Conservation (phyloP, 1,139 yeast species). For the Suhomyces bokatorum region DNA sequence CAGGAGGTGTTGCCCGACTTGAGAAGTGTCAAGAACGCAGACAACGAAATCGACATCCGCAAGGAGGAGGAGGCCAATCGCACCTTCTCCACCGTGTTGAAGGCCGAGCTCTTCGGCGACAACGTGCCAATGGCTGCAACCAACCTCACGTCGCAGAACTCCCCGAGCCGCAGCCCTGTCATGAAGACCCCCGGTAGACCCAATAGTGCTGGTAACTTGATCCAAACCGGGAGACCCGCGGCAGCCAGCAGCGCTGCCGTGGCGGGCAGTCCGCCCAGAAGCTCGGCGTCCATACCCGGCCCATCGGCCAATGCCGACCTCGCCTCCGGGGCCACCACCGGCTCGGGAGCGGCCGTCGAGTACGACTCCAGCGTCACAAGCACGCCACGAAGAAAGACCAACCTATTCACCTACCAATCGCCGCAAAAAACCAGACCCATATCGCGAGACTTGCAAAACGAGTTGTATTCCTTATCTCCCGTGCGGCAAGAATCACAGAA, state of each 20-base stretch:
- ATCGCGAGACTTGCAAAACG: constrained; percentile 63
- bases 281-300: constrained; percentile 7
- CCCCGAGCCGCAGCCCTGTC: constrained; percentile 13
- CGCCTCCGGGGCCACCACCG: constrained; percentile 1
- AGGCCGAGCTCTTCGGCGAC: constrained; percentile 91
- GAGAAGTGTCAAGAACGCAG: constrained; percentile 32
- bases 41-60: constrained; percentile 65
- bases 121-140: constrained; percentile 62
- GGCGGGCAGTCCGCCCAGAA: constrained; percentile 13
- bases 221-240: constrained; percentile 10
- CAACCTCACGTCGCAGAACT: constrained; percentile 21
- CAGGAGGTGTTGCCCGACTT: constrained; percentile 46
- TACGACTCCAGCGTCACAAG: constrained; percentile 32
- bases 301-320: constrained; percentile 2
- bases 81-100: constrained; percentile 81
- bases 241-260: constrained; percentile 1
- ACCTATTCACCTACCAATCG: constrained; percentile 69
- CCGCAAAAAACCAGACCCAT: constrained; percentile 64
- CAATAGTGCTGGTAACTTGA: constrained; percentile 23
- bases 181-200: constrained; percentile 19
- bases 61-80: constrained; percentile 82
- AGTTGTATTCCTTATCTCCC: constrained; percentile 79
- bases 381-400: constrained; percentile 60
- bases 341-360: constrained; percentile 9
- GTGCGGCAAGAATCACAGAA: constrained; percentile 87